phyloP scores from a whole-genome alignment of 2,329 filamentous ascomycete genomes.

The Colletotrichum sublineola region DNA sequence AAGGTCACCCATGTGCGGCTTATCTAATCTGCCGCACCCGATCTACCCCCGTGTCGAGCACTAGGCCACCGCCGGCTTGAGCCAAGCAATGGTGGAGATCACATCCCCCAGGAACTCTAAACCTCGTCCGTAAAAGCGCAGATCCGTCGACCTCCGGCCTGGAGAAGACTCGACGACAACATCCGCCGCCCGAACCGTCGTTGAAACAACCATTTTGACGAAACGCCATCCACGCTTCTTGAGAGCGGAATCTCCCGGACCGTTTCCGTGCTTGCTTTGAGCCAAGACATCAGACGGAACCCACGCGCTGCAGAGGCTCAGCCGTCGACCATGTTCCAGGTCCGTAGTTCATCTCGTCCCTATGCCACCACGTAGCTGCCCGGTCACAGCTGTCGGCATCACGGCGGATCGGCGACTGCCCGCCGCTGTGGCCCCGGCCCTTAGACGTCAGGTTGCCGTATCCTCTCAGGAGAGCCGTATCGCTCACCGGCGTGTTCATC shows the following conservation, averaged over 20 bases:
- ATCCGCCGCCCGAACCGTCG: not conserved
- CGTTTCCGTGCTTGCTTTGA: constrained; percentile 1
- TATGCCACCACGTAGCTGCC: not conserved
- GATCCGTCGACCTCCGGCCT: constrained; percentile 1
- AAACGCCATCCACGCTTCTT: not conserved
- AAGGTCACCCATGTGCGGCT: constrained; percentile 1
- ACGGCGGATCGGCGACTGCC: not conserved
- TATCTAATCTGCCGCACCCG: constrained; percentile 34
- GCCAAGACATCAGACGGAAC: not conserved
- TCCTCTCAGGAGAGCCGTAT: not conserved
- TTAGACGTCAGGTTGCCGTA: not conserved
- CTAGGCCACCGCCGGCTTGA: constrained; percentile 8
- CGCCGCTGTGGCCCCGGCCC: not conserved
- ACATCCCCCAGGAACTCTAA: constrained; percentile 33
- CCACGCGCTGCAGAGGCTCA: not conserved
- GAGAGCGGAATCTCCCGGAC: not conserved
- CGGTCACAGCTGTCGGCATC: not conserved
- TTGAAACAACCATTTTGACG: not conserved
- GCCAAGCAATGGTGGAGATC: constrained; percentile 29
- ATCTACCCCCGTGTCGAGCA: not conserved
- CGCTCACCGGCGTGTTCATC: constrained; percentile 9
- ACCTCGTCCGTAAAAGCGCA: not conserved
- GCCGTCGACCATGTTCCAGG: constrained; percentile 35
- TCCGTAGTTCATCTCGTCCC: constrained; percentile 10
- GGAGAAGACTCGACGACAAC: not conserved